Conservation (phyloP, 768 basidiomycete species). For the Dacryopinax primogenitus region DNA sequence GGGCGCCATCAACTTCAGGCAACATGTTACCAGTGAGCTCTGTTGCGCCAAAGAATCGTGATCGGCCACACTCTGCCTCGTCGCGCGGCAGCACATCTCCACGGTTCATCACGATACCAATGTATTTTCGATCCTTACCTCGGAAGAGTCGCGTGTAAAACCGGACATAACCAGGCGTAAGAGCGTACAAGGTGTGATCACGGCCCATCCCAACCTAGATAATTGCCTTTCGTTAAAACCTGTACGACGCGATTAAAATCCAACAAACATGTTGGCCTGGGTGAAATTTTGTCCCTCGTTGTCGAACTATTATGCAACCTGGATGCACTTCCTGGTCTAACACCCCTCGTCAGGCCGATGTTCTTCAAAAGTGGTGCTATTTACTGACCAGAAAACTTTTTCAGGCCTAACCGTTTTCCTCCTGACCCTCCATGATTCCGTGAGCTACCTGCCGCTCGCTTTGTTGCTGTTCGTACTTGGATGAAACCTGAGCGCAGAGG, state of each 20-base stretch:
- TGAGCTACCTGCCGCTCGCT: slow-evolving; percentile 88
- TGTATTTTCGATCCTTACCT: slow-evolving; percentile 48
- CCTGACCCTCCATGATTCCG: slow-evolving; percentile 87
- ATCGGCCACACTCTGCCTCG: slow-evolving; percentile 57
- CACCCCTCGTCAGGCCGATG: neutral
- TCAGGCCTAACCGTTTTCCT: slow-evolving; percentile 86
- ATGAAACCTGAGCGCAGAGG: neutral
- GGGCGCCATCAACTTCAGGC: neutral
- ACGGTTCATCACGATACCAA: slow-evolving; percentile 71
- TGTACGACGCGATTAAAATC: slow-evolving; percentile 1
- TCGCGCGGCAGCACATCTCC: slow-evolving; percentile 83
- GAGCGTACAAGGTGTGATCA: slow-evolving; percentile 90
- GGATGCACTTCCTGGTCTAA: slow-evolving; percentile 83
- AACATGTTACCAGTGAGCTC: slow-evolving; percentile 32
- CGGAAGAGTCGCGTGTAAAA: slow-evolving; percentile 79
- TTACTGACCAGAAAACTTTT: slow-evolving; percentile 80
- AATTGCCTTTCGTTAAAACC: slow-evolving; percentile 7
- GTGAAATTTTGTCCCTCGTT: slow-evolving; percentile 85
- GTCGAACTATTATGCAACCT: slow-evolving; percentile 91
- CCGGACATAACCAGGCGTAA: slow-evolving; percentile 80
- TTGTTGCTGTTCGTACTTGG: slow-evolving; percentile 84
- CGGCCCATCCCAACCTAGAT: slow-evolving; percentile 74
- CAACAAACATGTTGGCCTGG: slow-evolving; percentile 77
- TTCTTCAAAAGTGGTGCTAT: neutral
- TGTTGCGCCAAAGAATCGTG: slow-evolving; percentile 70